A percentile compares a stretch with the other conserved stretches of the same genome.
Conservation (phyloP, 73 alveolate genomes). For the Paramecium primaurelia region DNA sequence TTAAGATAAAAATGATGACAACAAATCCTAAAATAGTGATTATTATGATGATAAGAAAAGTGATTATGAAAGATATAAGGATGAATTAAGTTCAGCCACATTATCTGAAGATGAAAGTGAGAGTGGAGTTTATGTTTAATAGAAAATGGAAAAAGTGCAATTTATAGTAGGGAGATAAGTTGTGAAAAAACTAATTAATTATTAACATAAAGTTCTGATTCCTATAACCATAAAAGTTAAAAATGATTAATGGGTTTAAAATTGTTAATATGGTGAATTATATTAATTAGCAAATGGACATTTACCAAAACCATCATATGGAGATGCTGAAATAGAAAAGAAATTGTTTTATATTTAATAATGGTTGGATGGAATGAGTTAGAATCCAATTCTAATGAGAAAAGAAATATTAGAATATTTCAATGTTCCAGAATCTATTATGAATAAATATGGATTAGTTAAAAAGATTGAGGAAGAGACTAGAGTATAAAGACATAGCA, state of each 20-base stretch:
- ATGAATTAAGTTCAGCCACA: not conserved
- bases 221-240: not conserved
- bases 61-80: slow-evolving; percentile 19
- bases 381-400: not conserved
- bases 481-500: not conserved
- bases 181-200: not conserved
- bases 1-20: not conserved
- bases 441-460: slow-evolving; percentile 9
- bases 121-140: not conserved
- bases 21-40: not conserved
- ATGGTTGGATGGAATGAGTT: slow-evolving; percentile 24
- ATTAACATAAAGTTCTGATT: not conserved
- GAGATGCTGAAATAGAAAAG: not conserved
- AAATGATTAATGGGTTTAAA: not conserved
- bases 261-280: not conserved
- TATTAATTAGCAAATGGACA: not conserved
- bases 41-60: not conserved
- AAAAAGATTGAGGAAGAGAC: not conserved
- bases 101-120: slow-evolving; percentile 38
- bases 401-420: not conserved
- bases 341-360: not conserved
- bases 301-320: not conserved
- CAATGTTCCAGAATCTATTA: not conserved
- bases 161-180: not conserved
- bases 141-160: not conserved